Evolutionary conservation across 768 basidiomycete species (phyloP), one percentile per base, ranked within the genome.

Genomic region (Lactarius evosmus): DNA sequence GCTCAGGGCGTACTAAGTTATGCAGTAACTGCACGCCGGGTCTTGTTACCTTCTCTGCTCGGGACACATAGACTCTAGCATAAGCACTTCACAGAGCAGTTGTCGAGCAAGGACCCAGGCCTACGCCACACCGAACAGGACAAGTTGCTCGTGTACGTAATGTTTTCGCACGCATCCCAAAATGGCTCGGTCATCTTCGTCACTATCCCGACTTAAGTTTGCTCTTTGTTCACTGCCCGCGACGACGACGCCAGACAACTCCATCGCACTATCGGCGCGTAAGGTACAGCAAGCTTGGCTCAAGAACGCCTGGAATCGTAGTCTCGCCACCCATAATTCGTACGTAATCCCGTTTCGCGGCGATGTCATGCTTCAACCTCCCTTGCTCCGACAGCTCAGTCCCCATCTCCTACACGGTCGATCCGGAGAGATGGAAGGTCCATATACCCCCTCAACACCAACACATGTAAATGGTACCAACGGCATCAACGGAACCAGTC

Each of bases 381-480:
- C 19, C 19, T 33, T 9, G 33, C 29, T 22, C 54, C n/a, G 54
- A 44, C 38, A 51, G 64, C 56, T 52, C 34, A 52, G 60, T 65
- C 30, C 50, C 36, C 49, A 56, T 57, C 59, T 56, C 25, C 40
- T 40, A 36, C 40, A 17, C 38, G 11, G 49, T 34, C 46, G 55
- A 65, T 57, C 55, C 27, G 55, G 40, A 61, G 52, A 52, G 58
- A 68, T 68, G 67, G 67, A 68, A 22, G 52, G 49, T 40, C 61
- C 67, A 55, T 67, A 68, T 68, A 67, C 62, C 66, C 66, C 67
- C 19, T 41, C 62, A 40, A 58, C 67, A 46, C 38, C 66, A 36
- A 61, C 52, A 36, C 66, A 66, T 55, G 49, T 67, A 46, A 67
- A 67, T 29, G 66, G 66, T 8, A 41, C 66, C 19, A 67, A 67